A percentile compares a stretch with the other conserved stretches of the same genome.
Conservation (phyloP, 441 rosid species). For the Eugenia klotzschiana region DNA sequence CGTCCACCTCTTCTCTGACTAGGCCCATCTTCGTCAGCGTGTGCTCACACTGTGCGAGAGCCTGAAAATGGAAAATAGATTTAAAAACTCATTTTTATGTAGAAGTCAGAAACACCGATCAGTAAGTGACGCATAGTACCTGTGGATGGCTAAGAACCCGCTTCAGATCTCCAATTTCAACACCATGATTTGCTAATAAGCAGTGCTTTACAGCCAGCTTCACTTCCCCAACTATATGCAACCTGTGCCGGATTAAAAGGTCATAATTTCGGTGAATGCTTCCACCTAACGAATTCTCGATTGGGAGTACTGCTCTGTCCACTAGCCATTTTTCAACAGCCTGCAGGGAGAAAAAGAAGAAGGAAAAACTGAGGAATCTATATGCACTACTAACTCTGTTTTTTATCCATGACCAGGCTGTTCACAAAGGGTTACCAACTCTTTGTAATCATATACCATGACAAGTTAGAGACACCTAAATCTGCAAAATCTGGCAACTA, state of each 20-base stretch:
- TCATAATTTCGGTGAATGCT: slow-evolving; percentile 95
- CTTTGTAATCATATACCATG: not conserved
- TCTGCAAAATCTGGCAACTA: not conserved
- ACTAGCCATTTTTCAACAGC: slow-evolving; percentile 92
- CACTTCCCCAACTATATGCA: slow-evolving; percentile 95
- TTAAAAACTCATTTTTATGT: not conserved
- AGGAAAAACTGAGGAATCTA: not conserved
- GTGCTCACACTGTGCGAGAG: slow-evolving; percentile 91
- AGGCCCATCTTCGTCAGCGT: slow-evolving; percentile 71
- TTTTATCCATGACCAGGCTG: not conserved
- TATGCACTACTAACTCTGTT: not conserved
- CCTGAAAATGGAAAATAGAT: slow-evolving; percentile 29
- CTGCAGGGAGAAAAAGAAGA: slow-evolving; percentile 12
- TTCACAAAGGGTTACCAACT: not conserved
- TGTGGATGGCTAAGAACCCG: slow-evolving; percentile 98
- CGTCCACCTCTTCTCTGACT: slow-evolving; percentile 85
- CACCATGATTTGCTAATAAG: slow-evolving; percentile 80
- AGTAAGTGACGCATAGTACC: slow-evolving; percentile 21
- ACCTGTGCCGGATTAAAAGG: slow-evolving; percentile 73
- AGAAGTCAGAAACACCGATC: not conserved
- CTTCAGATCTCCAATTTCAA: slow-evolving; percentile 52
- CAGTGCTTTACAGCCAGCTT: slow-evolving; percentile 89
- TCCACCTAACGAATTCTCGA: slow-evolving; percentile 90
- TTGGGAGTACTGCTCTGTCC: slow-evolving; percentile 83
- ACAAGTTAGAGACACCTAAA: not conserved